Conservation (phyloP, 2,329 filamentous ascomycete genomes). For the Sarocladiaceae sp. region DNA sequence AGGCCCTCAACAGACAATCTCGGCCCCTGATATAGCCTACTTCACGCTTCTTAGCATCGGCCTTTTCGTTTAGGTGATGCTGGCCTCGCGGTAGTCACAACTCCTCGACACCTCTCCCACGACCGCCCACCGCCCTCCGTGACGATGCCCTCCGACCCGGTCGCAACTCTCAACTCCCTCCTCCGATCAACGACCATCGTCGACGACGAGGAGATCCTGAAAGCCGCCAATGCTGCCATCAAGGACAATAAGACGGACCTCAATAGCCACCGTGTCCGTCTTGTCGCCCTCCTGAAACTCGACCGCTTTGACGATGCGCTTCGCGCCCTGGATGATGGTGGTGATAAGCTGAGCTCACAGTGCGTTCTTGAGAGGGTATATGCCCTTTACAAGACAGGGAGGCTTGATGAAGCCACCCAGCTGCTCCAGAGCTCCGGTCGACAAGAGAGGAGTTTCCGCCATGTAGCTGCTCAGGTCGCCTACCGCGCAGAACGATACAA, state of each 20-base stretch:
- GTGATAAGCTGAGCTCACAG: conserved; percentile 50
- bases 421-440: conserved; percentile 28
- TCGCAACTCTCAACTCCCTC: conserved; percentile 45
- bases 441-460: conserved; percentile 33
- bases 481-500: conserved; percentile 72
- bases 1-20: too few relatives aligned
- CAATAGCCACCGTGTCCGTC: conserved; percentile 61
- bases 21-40: not conserved
- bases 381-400: conserved; percentile 74
- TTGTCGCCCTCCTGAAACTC: conserved; percentile 71
- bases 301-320: conserved; percentile 77
- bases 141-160: conserved; percentile 38
- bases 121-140: not conserved
- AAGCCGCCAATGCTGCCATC: conserved; percentile 54
- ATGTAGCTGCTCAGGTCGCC: conserved; percentile 59
- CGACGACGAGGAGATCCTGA: conserved; percentile 70
- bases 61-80: not conserved
- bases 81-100: not conserved
- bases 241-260: conserved; percentile 53
- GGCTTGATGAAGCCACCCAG: conserved; percentile 57
- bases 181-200: conserved; percentile 50
- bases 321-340: conserved; percentile 58
- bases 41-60: not conserved
- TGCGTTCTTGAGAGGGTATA: conserved; percentile 70
- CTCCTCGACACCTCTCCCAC: not conserved